Evolutionary conservation across 2,329 filamentous ascomycete species (phyloP).

Genomic region (Phoma herbarum): DNA sequence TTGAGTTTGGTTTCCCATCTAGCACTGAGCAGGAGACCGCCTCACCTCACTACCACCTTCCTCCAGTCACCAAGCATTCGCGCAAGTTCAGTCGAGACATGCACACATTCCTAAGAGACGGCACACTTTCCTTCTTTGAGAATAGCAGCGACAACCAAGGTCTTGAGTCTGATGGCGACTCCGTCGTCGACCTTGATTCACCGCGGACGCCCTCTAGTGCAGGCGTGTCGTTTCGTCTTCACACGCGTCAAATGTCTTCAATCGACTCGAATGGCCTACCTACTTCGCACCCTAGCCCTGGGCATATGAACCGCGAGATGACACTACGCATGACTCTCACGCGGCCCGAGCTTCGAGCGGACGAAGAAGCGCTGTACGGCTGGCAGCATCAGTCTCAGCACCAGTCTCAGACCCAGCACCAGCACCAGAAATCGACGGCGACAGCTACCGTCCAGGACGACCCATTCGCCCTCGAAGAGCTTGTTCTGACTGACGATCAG

Average conservation of each 20-base stretch:
- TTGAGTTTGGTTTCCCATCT: conserved; percentile 91
- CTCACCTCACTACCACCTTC: conserved; percentile 40
- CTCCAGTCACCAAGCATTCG: conserved; percentile 49
- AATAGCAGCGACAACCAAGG: conserved; percentile 43
- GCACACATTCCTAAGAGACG: conserved; percentile 67
- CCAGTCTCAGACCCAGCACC: conserved; percentile 8
- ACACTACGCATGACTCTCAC: conserved; percentile 96
- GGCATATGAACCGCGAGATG: conserved; percentile 76
- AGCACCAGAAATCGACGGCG: conserved; percentile 11
- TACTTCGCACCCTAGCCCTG: conserved; percentile 31
- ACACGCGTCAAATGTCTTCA: conserved; percentile 43
- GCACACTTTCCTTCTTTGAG: conserved; percentile 57
- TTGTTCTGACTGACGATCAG: conserved; percentile 60
- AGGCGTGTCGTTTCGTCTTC: conserved; percentile 45
- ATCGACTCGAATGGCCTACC: conserved; percentile 43
- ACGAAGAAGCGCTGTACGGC: conserved; percentile 76
- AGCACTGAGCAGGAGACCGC: conserved; percentile 38
- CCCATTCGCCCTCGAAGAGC: conserved; percentile 63
- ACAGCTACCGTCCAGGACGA: conserved; percentile 53
- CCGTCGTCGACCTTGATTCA: conserved; percentile 45
- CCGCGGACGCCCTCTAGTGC: conserved; percentile 51
- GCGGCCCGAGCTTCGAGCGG: conserved; percentile 80
- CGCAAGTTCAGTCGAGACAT: conserved; percentile 60
- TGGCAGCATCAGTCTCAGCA: conserved; percentile 60
- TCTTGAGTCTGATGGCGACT: conserved; percentile 47